Percentiles rank a stretch among this genome's conserved stretches.
phyloP scores from a whole-genome alignment of 1,284 basidiomycete genomes.

The Apiotrichum porosum region DNA sequence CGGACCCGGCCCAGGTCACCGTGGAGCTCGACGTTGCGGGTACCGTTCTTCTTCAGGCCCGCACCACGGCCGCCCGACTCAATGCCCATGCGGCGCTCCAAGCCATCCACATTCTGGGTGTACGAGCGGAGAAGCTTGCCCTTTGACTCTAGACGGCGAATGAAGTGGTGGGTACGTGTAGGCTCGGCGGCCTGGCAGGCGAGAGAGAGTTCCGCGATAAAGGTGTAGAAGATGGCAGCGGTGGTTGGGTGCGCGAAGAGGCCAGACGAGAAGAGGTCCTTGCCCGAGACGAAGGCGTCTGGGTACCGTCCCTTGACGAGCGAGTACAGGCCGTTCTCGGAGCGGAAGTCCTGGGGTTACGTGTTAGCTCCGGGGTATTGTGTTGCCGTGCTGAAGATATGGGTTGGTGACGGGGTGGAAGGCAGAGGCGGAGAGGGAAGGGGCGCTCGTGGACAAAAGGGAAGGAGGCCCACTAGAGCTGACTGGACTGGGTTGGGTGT shows the following conservation, averaged over 20 bases:
- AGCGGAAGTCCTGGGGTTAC: conserved; percentile 81
- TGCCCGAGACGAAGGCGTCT: conserved; percentile 74
- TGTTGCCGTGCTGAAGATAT: no score
- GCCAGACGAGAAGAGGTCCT: conserved; percentile 82
- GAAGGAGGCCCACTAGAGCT: background rate
- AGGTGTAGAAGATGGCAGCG: conserved; percentile 85
- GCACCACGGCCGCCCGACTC: conserved; percentile 57
- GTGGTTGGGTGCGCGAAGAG: conserved; percentile 75
- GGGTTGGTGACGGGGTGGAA: background rate
- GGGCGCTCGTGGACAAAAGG: background rate
- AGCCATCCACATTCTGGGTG: conserved; percentile 92
- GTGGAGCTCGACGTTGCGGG: conserved; percentile 83
- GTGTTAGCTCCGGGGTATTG: background rate
- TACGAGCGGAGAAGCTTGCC: conserved; percentile 82
- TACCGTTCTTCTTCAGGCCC: conserved; percentile 58
- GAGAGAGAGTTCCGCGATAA: conserved; percentile 82
- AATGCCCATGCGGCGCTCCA: conserved; percentile 77
- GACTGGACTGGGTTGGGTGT: no score
- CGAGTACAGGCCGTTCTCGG: conserved; percentile 78
- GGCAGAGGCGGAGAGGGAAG: background rate
- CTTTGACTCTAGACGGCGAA: conserved; percentile 75
- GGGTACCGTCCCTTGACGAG: conserved; percentile 81
- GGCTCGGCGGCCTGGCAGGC: conserved; percentile 75
- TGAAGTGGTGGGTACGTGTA: conserved; percentile 80
- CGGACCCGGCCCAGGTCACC: conserved; percentile 84